These are phyloP conservation scores for Ustilago lituana DNA, from an alignment of 1,284 basidiomycete species.

Conservation along the genomic window DNA sequence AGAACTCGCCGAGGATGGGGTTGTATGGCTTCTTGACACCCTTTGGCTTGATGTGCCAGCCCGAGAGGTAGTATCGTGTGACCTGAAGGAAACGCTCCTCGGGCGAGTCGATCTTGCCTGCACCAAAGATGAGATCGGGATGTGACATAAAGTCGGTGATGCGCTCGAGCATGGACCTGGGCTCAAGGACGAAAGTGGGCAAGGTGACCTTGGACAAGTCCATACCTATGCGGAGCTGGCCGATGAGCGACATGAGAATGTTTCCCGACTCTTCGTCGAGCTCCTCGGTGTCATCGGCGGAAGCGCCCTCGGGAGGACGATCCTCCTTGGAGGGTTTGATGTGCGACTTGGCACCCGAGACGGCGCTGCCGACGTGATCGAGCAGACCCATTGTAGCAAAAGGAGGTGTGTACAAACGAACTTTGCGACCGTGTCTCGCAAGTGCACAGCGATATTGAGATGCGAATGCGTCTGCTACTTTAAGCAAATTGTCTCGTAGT, in stretches of 20 bases:
- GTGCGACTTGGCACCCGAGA: conserved; percentile 51
- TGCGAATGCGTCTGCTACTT: too few relatives aligned
- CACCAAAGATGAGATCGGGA: conserved; percentile 94
- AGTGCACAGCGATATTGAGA: too few relatives aligned
- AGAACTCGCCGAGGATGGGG: conserved; percentile 96
- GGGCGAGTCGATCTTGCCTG: conserved; percentile 78
- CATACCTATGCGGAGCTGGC: conserved; percentile 90
- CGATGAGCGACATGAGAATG: conserved; percentile 73
- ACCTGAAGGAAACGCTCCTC: conserved; percentile 92
- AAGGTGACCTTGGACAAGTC: conserved; percentile 88
- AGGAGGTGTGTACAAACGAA: too few relatives aligned
- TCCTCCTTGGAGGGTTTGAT: conserved; percentile 60
- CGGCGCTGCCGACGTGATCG: conserved; percentile 60
- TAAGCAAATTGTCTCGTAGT: background rate
- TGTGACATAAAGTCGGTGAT: conserved; percentile 95
- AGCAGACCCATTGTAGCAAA: conserved; percentile 61
- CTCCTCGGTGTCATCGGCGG: conserved; percentile 66
- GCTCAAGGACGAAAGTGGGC: conserved; percentile 66
- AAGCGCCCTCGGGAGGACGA: conserved; percentile 62
- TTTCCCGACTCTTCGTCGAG: conserved; percentile 69
- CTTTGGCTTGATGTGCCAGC: conserved; percentile 99
- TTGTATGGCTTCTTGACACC: conserved; percentile 99
- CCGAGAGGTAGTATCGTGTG: conserved; percentile 93
- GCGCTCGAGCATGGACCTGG: conserved; percentile 66
- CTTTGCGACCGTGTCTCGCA: too few relatives aligned